phyloP scores from a whole-genome alignment of 1,139 yeast genomes.

The Saccharomyces hybrid region DNA sequence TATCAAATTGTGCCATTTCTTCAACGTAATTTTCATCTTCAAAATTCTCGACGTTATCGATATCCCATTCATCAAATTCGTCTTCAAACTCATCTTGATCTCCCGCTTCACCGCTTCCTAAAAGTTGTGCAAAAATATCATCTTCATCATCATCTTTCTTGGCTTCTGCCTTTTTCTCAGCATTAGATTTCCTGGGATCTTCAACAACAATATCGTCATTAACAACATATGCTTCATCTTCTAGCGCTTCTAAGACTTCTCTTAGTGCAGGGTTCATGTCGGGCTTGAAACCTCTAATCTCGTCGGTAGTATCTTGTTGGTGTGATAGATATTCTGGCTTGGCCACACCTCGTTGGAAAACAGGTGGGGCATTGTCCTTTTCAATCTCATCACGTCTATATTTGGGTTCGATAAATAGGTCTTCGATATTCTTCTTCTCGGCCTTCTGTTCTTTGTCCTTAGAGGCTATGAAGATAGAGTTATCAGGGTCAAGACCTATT shows the following conservation, averaged over 20 bases:
- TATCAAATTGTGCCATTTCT: slow-evolving; percentile 27
- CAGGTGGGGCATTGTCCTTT: slow-evolving; percentile 43
- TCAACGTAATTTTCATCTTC: slow-evolving; percentile 33
- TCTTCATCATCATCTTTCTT: slow-evolving; percentile 38
- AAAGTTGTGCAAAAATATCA: slow-evolving; percentile 55
- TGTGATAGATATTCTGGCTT: slow-evolving; percentile 30
- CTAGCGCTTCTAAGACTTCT: slow-evolving; percentile 87
- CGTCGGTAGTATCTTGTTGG: slow-evolving; percentile 72
- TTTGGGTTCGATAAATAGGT: slow-evolving; percentile 30
- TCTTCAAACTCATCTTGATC: slow-evolving; percentile 43
- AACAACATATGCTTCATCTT: slow-evolving; percentile 85
- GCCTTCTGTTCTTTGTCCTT: slow-evolving; percentile 26
- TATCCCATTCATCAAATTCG: slow-evolving; percentile 56
- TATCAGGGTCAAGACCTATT: slow-evolving; percentile 58
- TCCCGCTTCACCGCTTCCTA: slow-evolving; percentile 49
- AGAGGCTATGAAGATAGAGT: slow-evolving; percentile 48
- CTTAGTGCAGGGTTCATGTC: slow-evolving; percentile 87
- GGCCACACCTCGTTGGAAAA: slow-evolving; percentile 30
- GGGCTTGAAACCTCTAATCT: slow-evolving; percentile 82
- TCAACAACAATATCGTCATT: slow-evolving; percentile 34
- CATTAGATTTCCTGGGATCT: slow-evolving; percentile 1
- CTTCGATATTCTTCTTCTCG: slow-evolving; percentile 35
- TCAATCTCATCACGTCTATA: slow-evolving; percentile 55
- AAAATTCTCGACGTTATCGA: slow-evolving; percentile 53
- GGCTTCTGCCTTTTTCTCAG: too few relatives aligned